Percentiles rank a stretch among this genome's conserved stretches.
Conservation (phyloP, 1,139 yeast species). For the Geotrichum aggregatum region DNA sequence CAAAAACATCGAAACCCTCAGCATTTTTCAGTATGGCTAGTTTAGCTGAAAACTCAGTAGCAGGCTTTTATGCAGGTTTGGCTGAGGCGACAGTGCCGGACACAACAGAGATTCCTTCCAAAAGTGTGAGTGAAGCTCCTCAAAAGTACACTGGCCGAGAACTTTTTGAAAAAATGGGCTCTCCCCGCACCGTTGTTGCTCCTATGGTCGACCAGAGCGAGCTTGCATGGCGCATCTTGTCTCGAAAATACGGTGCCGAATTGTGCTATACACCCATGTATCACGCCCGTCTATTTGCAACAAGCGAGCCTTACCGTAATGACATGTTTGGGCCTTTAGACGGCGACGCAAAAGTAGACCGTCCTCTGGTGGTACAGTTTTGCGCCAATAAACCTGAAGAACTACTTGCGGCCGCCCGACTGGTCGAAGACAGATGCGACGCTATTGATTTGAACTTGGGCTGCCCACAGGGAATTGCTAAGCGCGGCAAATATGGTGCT, state of each 20-base stretch:
- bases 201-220: slow-evolving; percentile 99
- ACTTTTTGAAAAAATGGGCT: slow-evolving; percentile 63
- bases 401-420: slow-evolving; percentile 70
- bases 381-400: slow-evolving; percentile 94
- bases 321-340: slow-evolving; percentile 74
- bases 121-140: background rate
- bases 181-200: slow-evolving; percentile 83
- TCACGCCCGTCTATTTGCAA: slow-evolving; percentile 86
- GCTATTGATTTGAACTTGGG: slow-evolving; percentile 95
- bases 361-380: slow-evolving; percentile 89
- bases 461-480: slow-evolving; percentile 97
- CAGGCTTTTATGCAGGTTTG: background rate
- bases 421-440: slow-evolving; percentile 81
- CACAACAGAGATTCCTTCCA: no score
- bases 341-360: slow-evolving; percentile 61
- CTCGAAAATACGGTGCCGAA: slow-evolving; percentile 87
- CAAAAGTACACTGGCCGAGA: slow-evolving; percentile 52
- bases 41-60: background rate
- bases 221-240: slow-evolving; percentile 88
- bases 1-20: background rate
- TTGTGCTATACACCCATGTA: slow-evolving; percentile 96
- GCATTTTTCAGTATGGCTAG: slow-evolving; percentile 3
- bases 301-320: slow-evolving; percentile 70
- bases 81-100: background rate
- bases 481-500: slow-evolving; percentile 91